Percentiles rank a stretch among this genome's conserved stretches.
Conservation (phyloP, 1,139 yeast species). For the Blastobotrys malaysiensis region DNA sequence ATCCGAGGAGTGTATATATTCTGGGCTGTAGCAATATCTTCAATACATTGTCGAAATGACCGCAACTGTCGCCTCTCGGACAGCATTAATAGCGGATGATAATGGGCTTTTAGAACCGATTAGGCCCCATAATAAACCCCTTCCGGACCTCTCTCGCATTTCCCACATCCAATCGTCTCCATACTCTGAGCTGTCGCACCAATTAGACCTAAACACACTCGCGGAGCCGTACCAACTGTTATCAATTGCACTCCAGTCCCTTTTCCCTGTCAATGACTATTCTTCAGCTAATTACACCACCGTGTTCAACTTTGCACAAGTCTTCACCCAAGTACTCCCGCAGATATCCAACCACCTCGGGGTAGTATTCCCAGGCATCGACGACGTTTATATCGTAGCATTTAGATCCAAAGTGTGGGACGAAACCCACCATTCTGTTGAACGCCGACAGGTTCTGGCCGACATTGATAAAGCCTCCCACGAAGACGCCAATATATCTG, state of each 20-base stretch:
- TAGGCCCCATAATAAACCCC: not conserved
- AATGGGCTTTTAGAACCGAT: conserved; percentile 11
- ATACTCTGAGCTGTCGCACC: conserved; percentile 14
- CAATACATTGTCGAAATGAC: not conserved
- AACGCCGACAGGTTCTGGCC: conserved; percentile 16
- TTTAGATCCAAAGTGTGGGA: conserved; percentile 13
- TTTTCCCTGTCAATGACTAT: conserved; percentile 11
- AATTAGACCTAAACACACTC: conserved; percentile 10
- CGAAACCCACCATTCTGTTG: conserved; percentile 13
- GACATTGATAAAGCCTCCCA: conserved; percentile 19
- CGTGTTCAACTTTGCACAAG: conserved; percentile 12
- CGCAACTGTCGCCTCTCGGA: not conserved
- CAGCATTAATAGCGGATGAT: conserved; percentile 9
- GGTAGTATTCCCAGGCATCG: conserved; percentile 9
- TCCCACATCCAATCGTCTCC: conserved; percentile 16
- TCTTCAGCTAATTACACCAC: conserved; percentile 11
- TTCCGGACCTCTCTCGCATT: not conserved
- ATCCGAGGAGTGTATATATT: too few species aligned
- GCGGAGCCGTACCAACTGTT: conserved; percentile 9
- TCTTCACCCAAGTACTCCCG: conserved; percentile 6
- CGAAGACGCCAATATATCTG: conserved; percentile 17
- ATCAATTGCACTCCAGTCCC: conserved; percentile 13
- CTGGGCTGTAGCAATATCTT: too few species aligned
- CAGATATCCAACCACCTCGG: conserved; percentile 3
- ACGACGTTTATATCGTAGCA: conserved; percentile 13